Evolutionary conservation across 305 asterid species (phyloP).

Genomic region (Fraxinus latifolia): DNA sequence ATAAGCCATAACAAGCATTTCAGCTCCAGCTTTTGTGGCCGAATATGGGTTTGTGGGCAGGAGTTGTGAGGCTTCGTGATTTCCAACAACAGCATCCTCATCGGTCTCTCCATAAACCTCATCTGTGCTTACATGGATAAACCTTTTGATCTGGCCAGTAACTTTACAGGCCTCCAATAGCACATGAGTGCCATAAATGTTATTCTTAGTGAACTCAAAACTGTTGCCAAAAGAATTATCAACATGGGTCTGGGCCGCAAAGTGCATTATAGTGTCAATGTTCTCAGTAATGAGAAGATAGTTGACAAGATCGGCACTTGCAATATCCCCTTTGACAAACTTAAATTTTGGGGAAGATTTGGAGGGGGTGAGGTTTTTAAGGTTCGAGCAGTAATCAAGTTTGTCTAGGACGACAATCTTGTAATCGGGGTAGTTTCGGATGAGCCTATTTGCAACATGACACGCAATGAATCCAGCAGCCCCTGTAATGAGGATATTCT

Average conservation of each 20-base stretch:
- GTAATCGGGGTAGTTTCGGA: conserved; percentile 65
- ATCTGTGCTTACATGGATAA: conserved; percentile 82
- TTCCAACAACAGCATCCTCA: conserved; percentile 75
- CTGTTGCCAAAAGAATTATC: conserved; percentile 81
- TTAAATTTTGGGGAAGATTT: conserved; percentile 63
- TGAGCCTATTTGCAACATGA: conserved; percentile 78
- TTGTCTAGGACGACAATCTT: conserved; percentile 80
- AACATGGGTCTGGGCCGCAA: conserved; percentile 84
- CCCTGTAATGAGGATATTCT: conserved; percentile 77
- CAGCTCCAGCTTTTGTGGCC: conserved; percentile 85
- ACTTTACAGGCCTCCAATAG: conserved; percentile 79
- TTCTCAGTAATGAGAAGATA: conserved; percentile 75
- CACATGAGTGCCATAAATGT: conserved; percentile 79
- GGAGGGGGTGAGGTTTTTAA: conserved; percentile 62
- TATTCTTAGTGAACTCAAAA: conserved; percentile 81
- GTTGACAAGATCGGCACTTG: conserved; percentile 76
- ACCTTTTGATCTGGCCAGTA: conserved; percentile 66
- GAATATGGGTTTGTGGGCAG: conserved; percentile 80
- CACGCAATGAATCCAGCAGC: conserved; percentile 89
- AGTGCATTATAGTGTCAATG: conserved; percentile 84
- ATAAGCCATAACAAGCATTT: conserved; percentile 86
- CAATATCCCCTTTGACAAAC: conserved; percentile 79
- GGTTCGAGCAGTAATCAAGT: conserved; percentile 73
- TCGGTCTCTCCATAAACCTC: conserved; percentile 85
- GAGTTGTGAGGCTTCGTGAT: conserved; percentile 79